Percentiles rank a stretch among this genome's conserved stretches.
Evolutionary conservation across 1,284 basidiomycete species (phyloP).

Genomic region (Ceratobasidium sp.): DNA sequence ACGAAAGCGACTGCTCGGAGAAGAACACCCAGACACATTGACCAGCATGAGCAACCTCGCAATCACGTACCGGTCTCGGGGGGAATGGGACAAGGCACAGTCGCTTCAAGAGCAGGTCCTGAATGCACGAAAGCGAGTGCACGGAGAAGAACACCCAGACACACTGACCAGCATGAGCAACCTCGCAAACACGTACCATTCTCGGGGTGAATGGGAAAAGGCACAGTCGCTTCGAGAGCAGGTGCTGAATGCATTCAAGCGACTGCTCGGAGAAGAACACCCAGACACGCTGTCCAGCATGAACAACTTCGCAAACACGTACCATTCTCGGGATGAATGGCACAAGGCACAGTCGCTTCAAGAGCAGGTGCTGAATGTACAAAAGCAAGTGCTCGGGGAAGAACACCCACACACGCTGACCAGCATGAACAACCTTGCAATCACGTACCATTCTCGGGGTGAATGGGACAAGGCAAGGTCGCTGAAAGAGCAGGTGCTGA

Average conservation of each 20-base stretch:
- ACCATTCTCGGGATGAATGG: not conserved
- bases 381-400: slow-evolving; percentile 1
- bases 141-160: slow-evolving; percentile 4
- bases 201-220: not conserved
- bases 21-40: slow-evolving; percentile 13
- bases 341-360: not conserved
- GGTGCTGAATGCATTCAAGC: too few relatives aligned
- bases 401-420: slow-evolving; percentile 6
- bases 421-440: slow-evolving; percentile 8
- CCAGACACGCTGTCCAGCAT: not conserved
- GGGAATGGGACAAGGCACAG: not conserved
- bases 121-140: not conserved
- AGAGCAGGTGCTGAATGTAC: not conserved
- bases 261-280: not conserved
- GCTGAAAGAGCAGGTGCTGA: not conserved
- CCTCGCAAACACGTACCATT: slow-evolving; percentile 3
- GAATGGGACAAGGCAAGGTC: not conserved
- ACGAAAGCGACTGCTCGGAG: not conserved
- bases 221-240: not conserved
- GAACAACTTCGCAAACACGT: not conserved
- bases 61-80: not conserved
- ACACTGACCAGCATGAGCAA: slow-evolving; percentile 6
- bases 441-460: not conserved
- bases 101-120: slow-evolving; percentile 11
- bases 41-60: slow-evolving; percentile 17